Conservation (phyloP, 2,329 filamentous ascomycete species). For the Colletotrichum tanaceti region DNA sequence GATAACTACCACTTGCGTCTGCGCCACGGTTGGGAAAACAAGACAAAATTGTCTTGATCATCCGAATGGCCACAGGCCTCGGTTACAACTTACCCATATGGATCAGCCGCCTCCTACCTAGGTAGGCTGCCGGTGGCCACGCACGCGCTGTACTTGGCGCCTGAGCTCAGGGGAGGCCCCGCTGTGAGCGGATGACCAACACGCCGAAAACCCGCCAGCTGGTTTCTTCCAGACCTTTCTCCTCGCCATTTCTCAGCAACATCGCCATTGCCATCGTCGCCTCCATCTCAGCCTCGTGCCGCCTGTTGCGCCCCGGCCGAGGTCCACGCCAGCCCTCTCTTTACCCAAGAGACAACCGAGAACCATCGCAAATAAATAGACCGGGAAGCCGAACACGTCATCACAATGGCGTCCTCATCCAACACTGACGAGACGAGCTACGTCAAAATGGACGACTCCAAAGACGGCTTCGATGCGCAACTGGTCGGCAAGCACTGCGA, state of each 20-base stretch:
- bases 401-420: conserved; percentile 65
- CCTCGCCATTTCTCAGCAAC: conserved; percentile 36
- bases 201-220: conserved; percentile 30
- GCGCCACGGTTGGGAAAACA: neutral
- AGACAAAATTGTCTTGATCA: neutral
- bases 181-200: conserved; percentile 25
- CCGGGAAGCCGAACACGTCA: conserved; percentile 15
- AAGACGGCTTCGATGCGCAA: conserved; percentile 76
- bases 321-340: conserved; percentile 12
- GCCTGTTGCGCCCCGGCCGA: conserved; percentile 1
- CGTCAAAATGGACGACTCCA: conserved; percentile 71
- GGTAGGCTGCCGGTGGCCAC: conserved; percentile 33
- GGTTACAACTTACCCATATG: conserved; percentile 20
- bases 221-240: conserved; percentile 39
- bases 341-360: neutral
- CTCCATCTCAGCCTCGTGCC: conserved; percentile 23
- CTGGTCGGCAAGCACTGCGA: conserved; percentile 93
- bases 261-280: conserved; percentile 7
- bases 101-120: conserved; percentile 8
- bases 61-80: neutral
- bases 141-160: conserved; percentile 35
- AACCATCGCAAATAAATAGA: conserved; percentile 25
- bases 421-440: conserved; percentile 66
- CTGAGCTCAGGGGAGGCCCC: conserved; percentile 26
- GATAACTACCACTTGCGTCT: neutral